Percentiles rank a stretch among this genome's conserved stretches.
These are phyloP conservation scores for Lactarius trivialis DNA, from an alignment of 768 basidiomycete genomes.

Conservation along the genomic window DNA sequence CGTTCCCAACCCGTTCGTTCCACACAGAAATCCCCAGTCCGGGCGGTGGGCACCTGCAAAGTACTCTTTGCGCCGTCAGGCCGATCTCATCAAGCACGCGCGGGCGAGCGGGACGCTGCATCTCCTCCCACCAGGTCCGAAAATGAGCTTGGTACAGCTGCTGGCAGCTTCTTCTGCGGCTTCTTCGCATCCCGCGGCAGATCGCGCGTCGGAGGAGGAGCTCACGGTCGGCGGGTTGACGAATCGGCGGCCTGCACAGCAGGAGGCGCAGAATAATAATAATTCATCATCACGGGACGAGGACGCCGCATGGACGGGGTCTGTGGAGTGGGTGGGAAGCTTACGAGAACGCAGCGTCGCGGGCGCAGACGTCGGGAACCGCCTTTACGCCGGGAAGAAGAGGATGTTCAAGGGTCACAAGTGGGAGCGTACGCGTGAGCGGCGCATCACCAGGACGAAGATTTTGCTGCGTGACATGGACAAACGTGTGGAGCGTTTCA, in stretches of 20 bases:
- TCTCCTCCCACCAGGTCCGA: conserved; percentile 64
- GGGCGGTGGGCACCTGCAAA: conserved; percentile 63
- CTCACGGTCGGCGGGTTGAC: background rate
- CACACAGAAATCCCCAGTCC: conserved; percentile 50
- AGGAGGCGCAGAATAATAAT: background rate
- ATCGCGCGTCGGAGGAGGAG: background rate
- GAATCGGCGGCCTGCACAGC: background rate
- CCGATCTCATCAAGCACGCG: conserved; percentile 71
- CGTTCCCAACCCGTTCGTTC: conserved; percentile 61
- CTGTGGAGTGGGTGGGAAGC: conserved; percentile 29
- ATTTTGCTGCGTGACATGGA: conserved; percentile 66
- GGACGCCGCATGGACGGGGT: conserved; percentile 28
- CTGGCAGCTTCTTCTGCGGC: conserved; percentile 23
- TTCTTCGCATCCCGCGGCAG: background rate
- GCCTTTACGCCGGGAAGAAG: conserved; percentile 69
- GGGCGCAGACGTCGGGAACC: conserved; percentile 51
- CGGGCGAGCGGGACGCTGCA: conserved; percentile 45
- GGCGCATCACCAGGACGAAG: conserved; percentile 41
- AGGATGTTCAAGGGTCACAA: conserved; percentile 93
- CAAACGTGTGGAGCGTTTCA: conserved; percentile 58
- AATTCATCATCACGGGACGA: background rate
- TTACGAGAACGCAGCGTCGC: conserved; percentile 29
- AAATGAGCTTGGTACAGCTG: conserved; percentile 34
- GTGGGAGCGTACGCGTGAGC: conserved; percentile 60
- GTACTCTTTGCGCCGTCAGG: conserved; percentile 71